Evolutionary conservation across 2,329 filamentous ascomycete species (phyloP).

Genomic region (Colletotrichum neosansevieriae): DNA sequence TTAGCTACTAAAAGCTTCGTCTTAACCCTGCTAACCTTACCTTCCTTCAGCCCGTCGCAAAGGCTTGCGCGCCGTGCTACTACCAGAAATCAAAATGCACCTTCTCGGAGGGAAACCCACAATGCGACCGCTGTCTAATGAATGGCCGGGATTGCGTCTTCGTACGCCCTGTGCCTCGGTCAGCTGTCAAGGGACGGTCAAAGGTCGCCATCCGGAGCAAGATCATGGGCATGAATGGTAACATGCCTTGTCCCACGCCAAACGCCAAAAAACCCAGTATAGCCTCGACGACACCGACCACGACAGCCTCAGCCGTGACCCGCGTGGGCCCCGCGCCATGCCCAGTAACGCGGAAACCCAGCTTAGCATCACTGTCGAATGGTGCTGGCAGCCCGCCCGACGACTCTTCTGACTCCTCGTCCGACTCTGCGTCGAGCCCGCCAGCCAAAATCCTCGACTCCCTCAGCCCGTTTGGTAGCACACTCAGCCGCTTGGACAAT

Average conservation of each 20-base stretch:
- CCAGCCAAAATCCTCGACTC: slow-evolving; percentile 34
- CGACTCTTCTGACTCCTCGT: slow-evolving; percentile 31
- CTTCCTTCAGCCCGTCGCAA: slow-evolving; percentile 28
- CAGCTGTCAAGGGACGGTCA: slow-evolving; percentile 34
- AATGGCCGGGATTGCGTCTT: slow-evolving; percentile 41
- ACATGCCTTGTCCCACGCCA: slow-evolving; percentile 11
- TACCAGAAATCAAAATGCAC: slow-evolving; percentile 41
- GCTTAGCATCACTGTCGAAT: neutral
- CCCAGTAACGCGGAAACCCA: slow-evolving; percentile 16
- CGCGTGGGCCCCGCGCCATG: neutral
- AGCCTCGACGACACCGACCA: slow-evolving; percentile 8
- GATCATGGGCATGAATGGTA: slow-evolving; percentile 23
- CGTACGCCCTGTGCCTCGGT: slow-evolving; percentile 36
- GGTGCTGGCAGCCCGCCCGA: slow-evolving; percentile 29
- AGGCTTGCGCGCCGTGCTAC: slow-evolving; percentile 40
- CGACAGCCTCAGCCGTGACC: neutral
- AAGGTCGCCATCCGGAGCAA: slow-evolving; percentile 31
- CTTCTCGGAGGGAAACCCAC: slow-evolving; percentile 36
- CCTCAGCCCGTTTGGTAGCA: slow-evolving; percentile 31
- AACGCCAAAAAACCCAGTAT: slow-evolving; percentile 14
- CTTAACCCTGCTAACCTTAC: slow-evolving; percentile 9
- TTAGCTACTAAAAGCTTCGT: neutral
- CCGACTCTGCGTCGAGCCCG: slow-evolving; percentile 35
- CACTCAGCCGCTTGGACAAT: slow-evolving; percentile 12
- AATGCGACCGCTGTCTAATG: slow-evolving; percentile 38